Evolutionary conservation across 257 asterid genomes (phyloP), one percentile per base, ranked within the genome.

Genomic region (Plantago elongata): DNA sequence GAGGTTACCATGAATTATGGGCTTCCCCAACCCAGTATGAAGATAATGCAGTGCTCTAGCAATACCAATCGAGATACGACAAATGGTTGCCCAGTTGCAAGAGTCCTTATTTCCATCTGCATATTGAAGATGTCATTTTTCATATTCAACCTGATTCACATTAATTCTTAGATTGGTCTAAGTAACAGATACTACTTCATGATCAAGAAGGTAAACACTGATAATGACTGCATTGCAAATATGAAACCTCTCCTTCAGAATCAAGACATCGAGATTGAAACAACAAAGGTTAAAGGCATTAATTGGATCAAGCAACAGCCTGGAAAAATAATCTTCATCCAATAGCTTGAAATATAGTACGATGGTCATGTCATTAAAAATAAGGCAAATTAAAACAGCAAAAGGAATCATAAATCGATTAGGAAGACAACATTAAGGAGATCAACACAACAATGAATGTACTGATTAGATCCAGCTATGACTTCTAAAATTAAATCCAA

Each of bases 1-100:
- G 55, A 91, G 83, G 74, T 88, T 91, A 18, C 96, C 98, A 60
- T 88, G 98, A 75, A 89, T 71, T 56, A 86, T 60, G 27, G 95
- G 96, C 66, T 74, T 79, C 29, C 70, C 80, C 30, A 72, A 65
- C 11, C 68, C 67, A 8, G 77, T 67, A 37, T 91, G 98, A 64
- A 91, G 98, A 75, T 81, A 74, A 67, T 79, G 78, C 45, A 91
- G 29, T 14, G 84, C 94, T 72, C 77, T 71, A 29, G 89, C 87
- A 34, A 86, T 86, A 30, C 94, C 94, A 0, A 76, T 57, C 10
- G 96, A 83, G 64, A 91, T 81, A 64, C 62, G 78, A 75, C 85
- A 71, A 67, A 91, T 79, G 67, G 72, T 72, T 9, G 79, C 71
- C 98, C 98, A 91, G 69, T 78, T 86, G 60, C 74, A 85, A 65